Evolutionary conservation across 345 rosid species (phyloP).

Genomic region (Durio zibethinus): DNA sequence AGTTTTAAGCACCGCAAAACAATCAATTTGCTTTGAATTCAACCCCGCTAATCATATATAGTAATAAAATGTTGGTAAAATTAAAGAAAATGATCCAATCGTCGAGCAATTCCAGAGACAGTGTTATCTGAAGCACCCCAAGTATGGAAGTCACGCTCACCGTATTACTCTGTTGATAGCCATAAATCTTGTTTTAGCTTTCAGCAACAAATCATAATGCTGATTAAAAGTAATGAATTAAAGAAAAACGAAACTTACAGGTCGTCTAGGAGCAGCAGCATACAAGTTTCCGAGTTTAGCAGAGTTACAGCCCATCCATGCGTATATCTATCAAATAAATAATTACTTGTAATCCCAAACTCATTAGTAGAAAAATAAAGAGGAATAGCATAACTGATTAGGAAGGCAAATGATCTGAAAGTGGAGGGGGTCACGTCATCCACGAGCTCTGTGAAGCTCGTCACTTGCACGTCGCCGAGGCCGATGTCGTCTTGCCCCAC

Average conservation of each 20-base stretch:
- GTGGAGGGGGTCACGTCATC: constrained; percentile 64
- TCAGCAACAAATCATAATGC: neutral
- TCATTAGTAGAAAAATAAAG: neutral
- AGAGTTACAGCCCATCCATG: constrained; percentile 81
- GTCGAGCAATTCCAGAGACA: constrained; percentile 84
- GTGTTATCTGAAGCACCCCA: constrained; percentile 86
- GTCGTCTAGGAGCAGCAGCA: constrained; percentile 85
- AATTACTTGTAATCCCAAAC: no score
- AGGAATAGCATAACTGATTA: constrained; percentile 44
- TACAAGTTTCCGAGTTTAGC: constrained; percentile 63
- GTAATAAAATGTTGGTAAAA: neutral
- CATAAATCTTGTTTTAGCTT: neutral
- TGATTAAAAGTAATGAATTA: neutral
- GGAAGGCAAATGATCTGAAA: constrained; percentile 72
- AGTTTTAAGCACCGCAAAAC: constrained; percentile 63
- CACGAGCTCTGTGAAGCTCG: constrained; percentile 58
- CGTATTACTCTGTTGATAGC: constrained; percentile 45
- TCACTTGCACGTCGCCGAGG: constrained; percentile 41
- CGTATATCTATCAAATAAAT: constrained; percentile 52
- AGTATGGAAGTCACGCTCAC: constrained; percentile 73
- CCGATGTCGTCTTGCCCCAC: neutral
- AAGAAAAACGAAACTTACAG: no score
- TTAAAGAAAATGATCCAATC: constrained; percentile 50
- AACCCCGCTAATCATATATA: neutral
- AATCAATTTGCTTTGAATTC: neutral